Evolutionary conservation across 2,329 filamentous ascomycete species (phyloP).

Genomic region (Zalaria obscura): DNA sequence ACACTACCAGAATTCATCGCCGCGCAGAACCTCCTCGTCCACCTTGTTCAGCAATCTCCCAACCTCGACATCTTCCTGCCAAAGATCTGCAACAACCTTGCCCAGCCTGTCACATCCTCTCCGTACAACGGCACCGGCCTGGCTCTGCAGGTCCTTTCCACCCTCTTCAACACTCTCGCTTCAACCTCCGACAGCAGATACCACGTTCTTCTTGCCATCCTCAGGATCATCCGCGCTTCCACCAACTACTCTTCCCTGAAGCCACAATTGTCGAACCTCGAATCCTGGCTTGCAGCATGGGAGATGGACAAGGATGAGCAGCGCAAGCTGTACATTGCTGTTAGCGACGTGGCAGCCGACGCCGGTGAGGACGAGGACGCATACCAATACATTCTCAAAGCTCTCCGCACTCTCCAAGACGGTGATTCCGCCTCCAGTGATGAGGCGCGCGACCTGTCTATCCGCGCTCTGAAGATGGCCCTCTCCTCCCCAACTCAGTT

Average conservation of each 20-base stretch:
- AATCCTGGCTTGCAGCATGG: conserved; percentile 73
- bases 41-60: conserved; percentile 76
- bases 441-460: conserved; percentile 43
- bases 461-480: conserved; percentile 53
- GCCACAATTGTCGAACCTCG: conserved; percentile 69
- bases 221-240: conserved; percentile 64
- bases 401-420: conserved; percentile 60
- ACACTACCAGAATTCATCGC: conserved; percentile 62
- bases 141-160: conserved; percentile 80
- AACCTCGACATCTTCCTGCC: conserved; percentile 78
- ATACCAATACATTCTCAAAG: conserved; percentile 60
- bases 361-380: conserved; percentile 62
- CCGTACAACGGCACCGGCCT: conserved; percentile 73
- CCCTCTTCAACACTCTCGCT: conserved; percentile 87
- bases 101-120: conserved; percentile 72
- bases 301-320: conserved; percentile 67
- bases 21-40: conserved; percentile 91
- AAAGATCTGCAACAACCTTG: conserved; percentile 77
- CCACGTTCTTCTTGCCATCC: conserved; percentile 79
- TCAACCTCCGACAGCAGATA: conserved; percentile 66
- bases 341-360: conserved; percentile 68
- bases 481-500: conserved; percentile 52
- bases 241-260: conserved; percentile 64
- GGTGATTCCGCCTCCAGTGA: conserved; percentile 37
- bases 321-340: conserved; percentile 70